Conservation (phyloP, 345 rosid species). For the Linum tenue region DNA sequence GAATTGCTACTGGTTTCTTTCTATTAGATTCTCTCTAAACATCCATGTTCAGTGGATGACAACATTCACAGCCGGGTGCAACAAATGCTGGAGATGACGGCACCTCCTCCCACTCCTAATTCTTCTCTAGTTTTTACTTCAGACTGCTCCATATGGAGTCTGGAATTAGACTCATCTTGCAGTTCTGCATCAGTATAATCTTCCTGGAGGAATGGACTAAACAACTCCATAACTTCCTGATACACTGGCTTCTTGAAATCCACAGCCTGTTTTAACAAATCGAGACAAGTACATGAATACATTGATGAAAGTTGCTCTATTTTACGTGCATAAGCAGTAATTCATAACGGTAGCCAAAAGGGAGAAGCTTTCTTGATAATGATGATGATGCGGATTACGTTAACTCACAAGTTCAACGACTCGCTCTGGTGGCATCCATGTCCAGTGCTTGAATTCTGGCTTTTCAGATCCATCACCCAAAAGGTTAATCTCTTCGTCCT, state of each 20-base stretch:
- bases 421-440: conserved; percentile 58
- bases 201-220: conserved; percentile 37
- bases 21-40: no score
- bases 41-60: no score
- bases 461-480: conserved; percentile 62
- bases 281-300: not conserved
- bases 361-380: no score
- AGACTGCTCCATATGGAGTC: conserved; percentile 3
- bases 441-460: conserved; percentile 66
- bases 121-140: not conserved
- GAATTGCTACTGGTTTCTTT: no score
- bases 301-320: not conserved
- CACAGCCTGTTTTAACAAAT: conserved; percentile 31
- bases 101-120: no score
- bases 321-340: not conserved
- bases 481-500: conserved; percentile 68
- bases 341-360: not conserved
- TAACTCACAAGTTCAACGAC: conserved; percentile 45
- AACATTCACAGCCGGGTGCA: no score
- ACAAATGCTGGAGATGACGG: no score
- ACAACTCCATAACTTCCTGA: conserved; percentile 49
- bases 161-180: conserved; percentile 5
- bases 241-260: conserved; percentile 68
- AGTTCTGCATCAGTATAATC: conserved; percentile 21
- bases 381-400: not conserved